Conservation (phyloP, 805 yeast species). For the Candida hungchunana region DNA sequence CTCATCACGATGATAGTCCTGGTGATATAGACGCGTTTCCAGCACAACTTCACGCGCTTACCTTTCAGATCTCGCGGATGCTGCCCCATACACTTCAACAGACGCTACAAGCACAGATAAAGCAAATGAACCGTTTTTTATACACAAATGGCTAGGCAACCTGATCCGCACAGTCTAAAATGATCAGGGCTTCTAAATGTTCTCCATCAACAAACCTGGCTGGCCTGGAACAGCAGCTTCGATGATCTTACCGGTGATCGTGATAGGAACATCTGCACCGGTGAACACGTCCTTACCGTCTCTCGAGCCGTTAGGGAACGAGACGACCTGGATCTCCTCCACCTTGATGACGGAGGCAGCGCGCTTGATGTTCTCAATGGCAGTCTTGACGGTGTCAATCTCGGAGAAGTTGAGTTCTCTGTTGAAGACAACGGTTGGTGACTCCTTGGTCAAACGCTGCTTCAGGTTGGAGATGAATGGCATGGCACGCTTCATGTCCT, state of each 20-base stretch:
- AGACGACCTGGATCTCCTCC: constrained; percentile 53
- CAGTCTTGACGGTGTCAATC: constrained; percentile 54
- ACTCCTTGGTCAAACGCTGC: constrained; percentile 67
- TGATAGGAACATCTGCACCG: constrained; percentile 65
- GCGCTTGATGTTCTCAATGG: constrained; percentile 52
- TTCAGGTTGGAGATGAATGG: constrained; percentile 88
- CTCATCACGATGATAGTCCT: no score
- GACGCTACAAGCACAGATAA: no score
- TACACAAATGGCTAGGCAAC: neutral
- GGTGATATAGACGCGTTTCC: no score
- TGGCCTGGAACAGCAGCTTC: constrained; percentile 89
- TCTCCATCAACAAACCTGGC: constrained; percentile 80
- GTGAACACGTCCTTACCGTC: constrained; percentile 29
- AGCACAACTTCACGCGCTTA: no score
- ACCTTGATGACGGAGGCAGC: constrained; percentile 60
- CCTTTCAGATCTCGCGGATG: no score
- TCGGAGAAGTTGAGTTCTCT: constrained; percentile 85
- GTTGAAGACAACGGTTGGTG: constrained; percentile 78
- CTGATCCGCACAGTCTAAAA: neutral
- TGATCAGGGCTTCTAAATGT: constrained; percentile 32
- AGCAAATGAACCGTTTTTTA: no score
- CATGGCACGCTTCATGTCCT: constrained; percentile 97
- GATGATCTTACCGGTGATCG: constrained; percentile 57
- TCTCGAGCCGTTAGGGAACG: constrained; percentile 37
- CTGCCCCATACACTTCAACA: no score